Evolutionary conservation across 164 flowering plant genomes (phyloP), one percentile per base, ranked within the genome.

Genomic region (Nymphaea colorata): DNA sequence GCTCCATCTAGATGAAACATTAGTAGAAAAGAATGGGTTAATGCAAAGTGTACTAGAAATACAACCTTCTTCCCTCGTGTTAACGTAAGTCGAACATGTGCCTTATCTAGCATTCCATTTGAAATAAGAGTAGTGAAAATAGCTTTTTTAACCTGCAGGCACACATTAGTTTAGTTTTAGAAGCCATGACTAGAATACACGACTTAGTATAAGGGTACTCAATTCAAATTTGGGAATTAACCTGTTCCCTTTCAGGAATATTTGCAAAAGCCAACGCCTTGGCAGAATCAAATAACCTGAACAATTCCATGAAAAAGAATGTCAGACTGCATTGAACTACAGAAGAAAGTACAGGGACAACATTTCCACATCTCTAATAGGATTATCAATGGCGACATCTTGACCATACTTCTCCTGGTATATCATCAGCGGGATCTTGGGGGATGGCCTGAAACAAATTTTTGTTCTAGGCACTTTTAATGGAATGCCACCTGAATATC

Each of bases 51-150:
- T 3, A 47, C 55, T 55, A 43, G 15, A 66, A 65, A 69, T 61
- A 36, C 44, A 64, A 91, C 98, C 99, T 94, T 91, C 75, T 87
- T 94, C 12, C 99, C 99, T 45, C 98, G 97, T 0, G 99, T 94
- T 61, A 94, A 82, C 70, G 92, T 86, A 61, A 94, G 82, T 47
- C 99, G 82, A 68, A 94, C 87, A 73, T 94, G 99, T 64, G 98
- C 79, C 77, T 91, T 86, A 71, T 91, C 87, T 75, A 88, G 86
- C 99, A 94, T 94, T 69, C 96, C 94, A 82, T 94, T 91, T 62
- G 80, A 74, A 73, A 82, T 87, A 44, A 94, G 91, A 69, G 98
- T 91, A 70, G 65, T 82, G 78, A 91, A 94, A 62, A 94, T 91
- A 59, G 99, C 96, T 66, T 79, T 84, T 77, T 88, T 94, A 41